These are phyloP conservation scores for Hymenochaete sp. DNA, from an alignment of 1,284 basidiomycete genomes.

Conservation along the genomic window DNA sequence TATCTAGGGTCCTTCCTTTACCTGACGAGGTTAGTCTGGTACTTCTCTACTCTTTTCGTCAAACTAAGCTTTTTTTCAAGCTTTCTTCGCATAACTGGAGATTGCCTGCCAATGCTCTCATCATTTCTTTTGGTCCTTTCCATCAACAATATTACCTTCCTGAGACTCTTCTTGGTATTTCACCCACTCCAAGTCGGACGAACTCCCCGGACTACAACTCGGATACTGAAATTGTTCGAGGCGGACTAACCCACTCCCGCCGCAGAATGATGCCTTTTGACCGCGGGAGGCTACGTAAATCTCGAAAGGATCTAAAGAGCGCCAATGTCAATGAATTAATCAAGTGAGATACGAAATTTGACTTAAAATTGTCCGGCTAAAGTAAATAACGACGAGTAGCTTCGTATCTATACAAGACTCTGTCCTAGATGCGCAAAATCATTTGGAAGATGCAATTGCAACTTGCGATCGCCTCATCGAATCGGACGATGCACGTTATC, in stretches of 20 bases:
- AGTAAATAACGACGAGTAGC: constrained; percentile 24
- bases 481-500: constrained; percentile 1
- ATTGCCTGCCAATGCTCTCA: constrained; percentile 65
- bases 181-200: constrained; percentile 41
- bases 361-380: constrained; percentile 7
- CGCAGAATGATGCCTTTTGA: constrained; percentile 8
- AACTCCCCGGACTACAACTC: constrained; percentile 53
- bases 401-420: constrained; percentile 15
- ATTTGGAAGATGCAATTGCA: constrained; percentile 9
- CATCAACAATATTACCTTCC: constrained; percentile 53
- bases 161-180: constrained; percentile 24
- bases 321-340: constrained; percentile 61
- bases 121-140: constrained; percentile 54
- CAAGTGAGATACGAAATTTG: constrained; percentile 48
- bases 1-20: constrained; percentile 53
- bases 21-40: constrained; percentile 47
- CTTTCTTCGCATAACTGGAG: constrained; percentile 37
- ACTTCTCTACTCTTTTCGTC: constrained; percentile 11
- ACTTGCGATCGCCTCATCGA: constrained; percentile 14
- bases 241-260: constrained; percentile 1
- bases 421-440: constrained; percentile 10
- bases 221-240: constrained; percentile 44
- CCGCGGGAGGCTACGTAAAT: constrained; percentile 21
- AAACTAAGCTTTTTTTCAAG: constrained; percentile 25
- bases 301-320: constrained; percentile 31